Base-by-base conservation (phyloP, 2,329 filamentous ascomycete species). In the Anisogramma anomala region DNA sequence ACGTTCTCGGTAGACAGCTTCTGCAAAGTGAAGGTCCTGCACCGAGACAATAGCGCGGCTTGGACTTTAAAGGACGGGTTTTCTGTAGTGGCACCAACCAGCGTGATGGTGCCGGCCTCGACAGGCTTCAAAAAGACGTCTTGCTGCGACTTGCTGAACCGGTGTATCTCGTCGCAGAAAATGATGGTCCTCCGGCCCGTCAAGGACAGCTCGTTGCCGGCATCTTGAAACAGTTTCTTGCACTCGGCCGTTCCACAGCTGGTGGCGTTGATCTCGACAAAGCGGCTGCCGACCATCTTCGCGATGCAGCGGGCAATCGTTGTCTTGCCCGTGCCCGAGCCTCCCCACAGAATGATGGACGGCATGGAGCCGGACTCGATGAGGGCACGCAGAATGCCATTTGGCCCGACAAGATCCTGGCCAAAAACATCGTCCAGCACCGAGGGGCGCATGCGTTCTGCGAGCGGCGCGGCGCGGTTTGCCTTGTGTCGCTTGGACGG, bases 161-260 rank as follows among this genome's bases (percentile, higher is more conserved):
- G 71, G 61, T 94, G 87, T 35, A 95, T 91, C 66, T 96, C 91
- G 63, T 98, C 91, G 64, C 89, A 95, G 59, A 98, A 98, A 49
- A 98, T 78, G 49, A 98, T 94, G 0, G 91, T 96, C 63, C 84
- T 89, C 47, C 87, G 74, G 1, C 89, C 89, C 0, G 86, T 93
- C 38, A 96, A 66, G 1, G 69, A 66, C 34, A 87, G 64, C 58
- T 96, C 91, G 53, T 79, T 84, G 45, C 75, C 77, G 0, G 91
- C 88, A 50, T 95, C 87, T 17, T 70, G 67, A 54, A 96, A 95
- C 41, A 95, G 72, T 67, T 87, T 91, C 64, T 95, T 94, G 70
- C 83, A 88, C 58, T 96, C 89, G 18, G 74, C 79, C 14, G 96
- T 84, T 2, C 88, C 89, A 6, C 81, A 82, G 51, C 78, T 87